These are phyloP conservation scores for Pyrenula massariospora DNA, from an alignment of 495 filamentous ascomycete species.

Conservation along the genomic window DNA sequence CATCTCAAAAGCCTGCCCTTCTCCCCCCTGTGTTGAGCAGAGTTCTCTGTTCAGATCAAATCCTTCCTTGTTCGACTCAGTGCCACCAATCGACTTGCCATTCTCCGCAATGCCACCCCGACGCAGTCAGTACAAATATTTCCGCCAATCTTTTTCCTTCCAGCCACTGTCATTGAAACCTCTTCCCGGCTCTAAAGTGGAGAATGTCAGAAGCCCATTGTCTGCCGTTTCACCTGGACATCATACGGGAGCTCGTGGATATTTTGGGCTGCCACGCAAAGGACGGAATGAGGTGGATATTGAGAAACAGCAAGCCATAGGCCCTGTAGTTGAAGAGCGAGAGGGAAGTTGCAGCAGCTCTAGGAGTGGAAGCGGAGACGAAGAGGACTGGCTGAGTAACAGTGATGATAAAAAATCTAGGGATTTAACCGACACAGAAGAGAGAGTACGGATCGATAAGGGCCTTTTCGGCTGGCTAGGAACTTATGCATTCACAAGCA, in stretches of 20 bases:
- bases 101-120: background rate
- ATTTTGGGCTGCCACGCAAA: background rate
- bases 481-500: background rate
- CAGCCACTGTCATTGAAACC: background rate
- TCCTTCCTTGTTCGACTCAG: background rate
- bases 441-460: background rate
- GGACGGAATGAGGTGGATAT: background rate
- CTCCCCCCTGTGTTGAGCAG: background rate
- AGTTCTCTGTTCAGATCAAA: background rate
- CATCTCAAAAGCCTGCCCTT: background rate
- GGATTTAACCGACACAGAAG: background rate
- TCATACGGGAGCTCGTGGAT: background rate
- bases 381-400: background rate
- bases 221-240: background rate
- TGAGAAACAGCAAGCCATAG: background rate
- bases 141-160: background rate
- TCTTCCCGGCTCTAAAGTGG: background rate
- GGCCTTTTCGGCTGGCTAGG: background rate
- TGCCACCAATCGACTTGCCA: background rate
- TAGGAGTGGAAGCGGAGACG: background rate
- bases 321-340: background rate
- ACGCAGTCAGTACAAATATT: background rate
- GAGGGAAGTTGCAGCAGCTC: background rate
- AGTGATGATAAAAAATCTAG: background rate
- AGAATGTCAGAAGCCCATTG: background rate